A percentile compares a stretch with the other conserved stretches of the same genome.
phyloP scores from a whole-genome alignment of 257 asterid genomes.

The Solanum corneliomulleri region DNA sequence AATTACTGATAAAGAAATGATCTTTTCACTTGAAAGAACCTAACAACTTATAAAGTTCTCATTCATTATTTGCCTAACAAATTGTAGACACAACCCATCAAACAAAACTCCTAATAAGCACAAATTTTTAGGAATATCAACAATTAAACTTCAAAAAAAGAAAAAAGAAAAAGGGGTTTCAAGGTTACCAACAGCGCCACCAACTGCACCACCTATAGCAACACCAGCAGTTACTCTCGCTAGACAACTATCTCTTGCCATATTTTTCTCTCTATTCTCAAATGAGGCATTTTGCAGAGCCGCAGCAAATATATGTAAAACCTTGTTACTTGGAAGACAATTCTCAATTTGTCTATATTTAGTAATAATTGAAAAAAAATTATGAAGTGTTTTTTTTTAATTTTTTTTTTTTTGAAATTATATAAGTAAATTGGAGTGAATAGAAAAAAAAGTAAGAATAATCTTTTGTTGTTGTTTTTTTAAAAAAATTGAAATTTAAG shows the following conservation, averaged over 20 bases:
- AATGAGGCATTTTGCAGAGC: background rate
- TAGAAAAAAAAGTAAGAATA: too few relatives aligned
- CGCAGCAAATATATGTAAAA: background rate
- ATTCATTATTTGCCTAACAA: background rate
- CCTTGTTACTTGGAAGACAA: background rate
- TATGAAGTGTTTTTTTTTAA: too few relatives aligned
- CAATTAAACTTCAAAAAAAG: background rate
- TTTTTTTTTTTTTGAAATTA: too few relatives aligned
- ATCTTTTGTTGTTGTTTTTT: background rate
- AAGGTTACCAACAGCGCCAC: slow-evolving; percentile 68
- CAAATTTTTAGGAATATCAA: background rate
- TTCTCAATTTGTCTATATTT: background rate
- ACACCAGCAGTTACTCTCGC: slow-evolving; percentile 52
- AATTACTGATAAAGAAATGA: background rate
- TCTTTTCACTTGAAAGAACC: background rate
- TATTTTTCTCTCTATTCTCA: slow-evolving; percentile 2
- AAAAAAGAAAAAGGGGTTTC: background rate
- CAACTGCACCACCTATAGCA: slow-evolving; percentile 79
- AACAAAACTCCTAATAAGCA: background rate
- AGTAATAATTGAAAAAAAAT: too few relatives aligned
- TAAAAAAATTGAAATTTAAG: too few relatives aligned
- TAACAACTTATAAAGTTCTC: background rate
- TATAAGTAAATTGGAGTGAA: background rate
- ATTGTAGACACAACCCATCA: background rate
- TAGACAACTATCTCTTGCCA: slow-evolving; percentile 77